Conservation (phyloP, 208 protist species). For the Plasmodiophora brassicae region DNA sequence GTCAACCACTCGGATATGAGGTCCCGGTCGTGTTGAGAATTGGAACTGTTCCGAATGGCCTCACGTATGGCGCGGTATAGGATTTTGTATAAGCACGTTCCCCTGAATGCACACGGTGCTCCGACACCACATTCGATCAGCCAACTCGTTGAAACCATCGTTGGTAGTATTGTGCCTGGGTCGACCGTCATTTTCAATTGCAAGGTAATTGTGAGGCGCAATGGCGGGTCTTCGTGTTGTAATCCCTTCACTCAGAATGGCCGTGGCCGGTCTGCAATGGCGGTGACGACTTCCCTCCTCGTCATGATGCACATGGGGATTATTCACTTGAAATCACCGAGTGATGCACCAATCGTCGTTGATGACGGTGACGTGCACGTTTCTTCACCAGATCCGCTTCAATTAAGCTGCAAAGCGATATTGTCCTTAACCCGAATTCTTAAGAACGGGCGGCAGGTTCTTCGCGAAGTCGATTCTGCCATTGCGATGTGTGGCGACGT, state of each 20-base stretch:
- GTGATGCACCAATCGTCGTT: background rate
- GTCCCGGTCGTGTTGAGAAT: background rate
- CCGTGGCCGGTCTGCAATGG: background rate
- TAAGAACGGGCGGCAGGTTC: background rate
- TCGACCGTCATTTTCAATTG: background rate
- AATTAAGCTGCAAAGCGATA: conserved; percentile 20
- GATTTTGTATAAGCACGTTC: conserved; percentile 22
- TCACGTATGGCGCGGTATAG: background rate
- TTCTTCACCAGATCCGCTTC: background rate
- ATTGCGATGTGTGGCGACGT: background rate
- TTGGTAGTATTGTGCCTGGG: background rate
- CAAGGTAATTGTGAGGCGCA: background rate
- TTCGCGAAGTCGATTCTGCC: background rate
- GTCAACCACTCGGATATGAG: background rate
- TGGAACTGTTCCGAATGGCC: too few species aligned
- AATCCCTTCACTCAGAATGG: background rate
- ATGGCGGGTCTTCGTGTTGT: too few species aligned
- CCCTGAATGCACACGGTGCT: background rate
- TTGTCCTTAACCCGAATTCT: conserved; percentile 11
- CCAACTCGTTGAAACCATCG: background rate
- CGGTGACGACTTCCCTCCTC: background rate
- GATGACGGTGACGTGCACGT: background rate
- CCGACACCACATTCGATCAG: background rate
- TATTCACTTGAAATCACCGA: background rate
- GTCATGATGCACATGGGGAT: conserved; percentile 30